Base-by-base conservation (phyloP, 176 grass and related monocot genomes). In the Phragmites australis region DNA sequence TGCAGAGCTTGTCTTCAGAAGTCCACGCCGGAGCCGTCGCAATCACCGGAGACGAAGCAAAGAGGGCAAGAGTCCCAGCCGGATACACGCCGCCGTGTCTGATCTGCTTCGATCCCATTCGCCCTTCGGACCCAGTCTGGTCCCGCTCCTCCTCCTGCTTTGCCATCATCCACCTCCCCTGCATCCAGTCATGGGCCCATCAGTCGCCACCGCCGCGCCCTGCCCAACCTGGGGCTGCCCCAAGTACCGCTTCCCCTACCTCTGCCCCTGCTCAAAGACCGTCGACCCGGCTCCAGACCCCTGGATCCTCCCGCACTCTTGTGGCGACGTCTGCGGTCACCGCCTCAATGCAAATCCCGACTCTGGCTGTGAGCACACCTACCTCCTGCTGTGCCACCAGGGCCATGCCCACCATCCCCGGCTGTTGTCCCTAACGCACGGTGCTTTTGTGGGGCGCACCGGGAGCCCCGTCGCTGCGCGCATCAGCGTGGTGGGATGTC, bases 271-370 rank as follows among this genome's bases (percentile, higher is more conserved):
- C 81, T 73, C 83, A 67, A 97, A 97, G 83, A 77, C 91, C 0
- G 51, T 83, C 16, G 90, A 97, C 50, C 95, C 95, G 0, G 68
- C 86, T 3, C 63, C 85, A 0, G 95, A 97, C 57, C 95, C 95
- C 8, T 97, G 95, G 95, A 88, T 94, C 85, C 89, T 97, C 11
- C 95, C 95, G 2, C 95, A 97, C 78, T 86, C 95, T 47, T 97
- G 95, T 0, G 95, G 92, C 15, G 92, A 91, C 2, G 82, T 94
- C 45, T 97, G 95, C 15, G 83, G 77, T 26, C 92, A 90, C 22
- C 69, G 43, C 8, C 92, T 94, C 74, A 61, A 84, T 55, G 65
- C 48, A 15, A 87, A 86, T 44, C 62, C 47, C 3, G 65, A 85
- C 60, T 85, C 80, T 0, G 82, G 83, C 2, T 97, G 95, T 56